Base-by-base conservation (phyloP, 2,329 filamentous ascomycete genomes). In the Immersiporthe knoxdaviesiana region DNA sequence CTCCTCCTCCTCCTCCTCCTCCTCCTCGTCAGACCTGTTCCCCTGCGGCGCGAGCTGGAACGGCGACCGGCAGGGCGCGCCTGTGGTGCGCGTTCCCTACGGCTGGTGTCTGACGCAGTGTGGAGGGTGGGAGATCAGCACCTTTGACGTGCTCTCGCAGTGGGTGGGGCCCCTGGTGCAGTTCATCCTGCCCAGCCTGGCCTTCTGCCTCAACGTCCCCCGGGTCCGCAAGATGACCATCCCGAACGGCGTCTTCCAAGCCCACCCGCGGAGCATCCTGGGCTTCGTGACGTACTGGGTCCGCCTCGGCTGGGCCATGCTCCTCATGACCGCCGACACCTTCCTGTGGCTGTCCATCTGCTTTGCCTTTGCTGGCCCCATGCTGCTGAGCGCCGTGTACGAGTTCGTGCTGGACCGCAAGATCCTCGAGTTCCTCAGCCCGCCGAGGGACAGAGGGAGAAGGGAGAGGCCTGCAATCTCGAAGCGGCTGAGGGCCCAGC, bases 331-430 rank as follows among this genome's bases (percentile, higher is more conserved):
- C 3, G 6, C 73, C 58, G 76, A 77, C 68, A 75, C 75, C 1
- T 41, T 76, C 14, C 59, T 74, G 27, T 77, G 76, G 76, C 67
- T 77, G 12, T 73, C 70, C 39, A 71, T 74, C 14, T 75, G 74
- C 58, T 76, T 77, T 21, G 74, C 75, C 16, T 73, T 76, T 52
- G 67, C 75, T 8, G 76, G 75, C 10, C 76, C 76, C 27, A 77
- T 77, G 74, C 72, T 77, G 35, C 44, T 77, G 14, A 75, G 75
- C 56, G 76, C 74, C 1, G 63, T 77, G 5, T 77, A 77, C 52
- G 76, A 77, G 39, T 75, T 73, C n/a, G 68, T 74, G 63, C 65
- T 77, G 10, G 76, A 77, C 69, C 73, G 73, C 11, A 50, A 67
- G 41, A 66, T 77, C 8, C 63, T 76, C 10, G 65, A 70, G 1